A percentile compares a stretch with the other conserved stretches of the same genome.
Conservation (phyloP, 208 protist species). For the Lotmaria passim region DNA sequence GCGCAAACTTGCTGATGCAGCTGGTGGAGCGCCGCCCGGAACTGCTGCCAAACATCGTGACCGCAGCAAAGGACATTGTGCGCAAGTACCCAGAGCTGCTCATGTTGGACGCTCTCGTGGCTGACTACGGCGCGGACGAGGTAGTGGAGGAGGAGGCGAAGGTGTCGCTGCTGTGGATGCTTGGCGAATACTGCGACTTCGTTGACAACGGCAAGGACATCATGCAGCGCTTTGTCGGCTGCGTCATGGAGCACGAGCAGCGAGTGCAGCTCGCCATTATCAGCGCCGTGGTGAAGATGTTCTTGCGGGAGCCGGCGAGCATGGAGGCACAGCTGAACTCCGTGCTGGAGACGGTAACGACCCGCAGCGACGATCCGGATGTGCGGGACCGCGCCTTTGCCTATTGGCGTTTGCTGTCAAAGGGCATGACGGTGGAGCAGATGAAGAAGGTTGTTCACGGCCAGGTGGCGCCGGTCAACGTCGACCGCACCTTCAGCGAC, state of each 20-base stretch:
- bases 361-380: constrained; percentile 97
- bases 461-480: constrained; percentile 84
- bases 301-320: constrained; percentile 90
- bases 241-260: constrained; percentile 87
- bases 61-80: constrained; percentile 86
- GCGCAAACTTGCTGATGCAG: constrained; percentile 88
- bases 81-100: constrained; percentile 84
- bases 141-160: constrained; percentile 98
- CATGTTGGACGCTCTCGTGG: constrained; percentile 71
- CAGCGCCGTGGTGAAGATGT: constrained; percentile 98
- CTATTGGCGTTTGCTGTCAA: constrained; percentile 99
- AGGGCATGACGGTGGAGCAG: constrained; percentile 96
- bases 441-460: constrained; percentile 91
- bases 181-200: constrained; percentile 98
- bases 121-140: constrained; percentile 72
- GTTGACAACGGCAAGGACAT: constrained; percentile 96
- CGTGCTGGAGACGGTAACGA: constrained; percentile 73
- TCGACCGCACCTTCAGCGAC: constrained; percentile 93
- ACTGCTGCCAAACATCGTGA: constrained; percentile 74
- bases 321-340: constrained; percentile 77
- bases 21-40: constrained; percentile 61
- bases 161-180: constrained; percentile 99
- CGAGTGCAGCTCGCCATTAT: constrained; percentile 92
- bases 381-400: constrained; percentile 98
- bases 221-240: constrained; percentile 96